These are phyloP conservation scores for Mycena floridula DNA, from an alignment of 768 basidiomycete species.

Conservation along the genomic window DNA sequence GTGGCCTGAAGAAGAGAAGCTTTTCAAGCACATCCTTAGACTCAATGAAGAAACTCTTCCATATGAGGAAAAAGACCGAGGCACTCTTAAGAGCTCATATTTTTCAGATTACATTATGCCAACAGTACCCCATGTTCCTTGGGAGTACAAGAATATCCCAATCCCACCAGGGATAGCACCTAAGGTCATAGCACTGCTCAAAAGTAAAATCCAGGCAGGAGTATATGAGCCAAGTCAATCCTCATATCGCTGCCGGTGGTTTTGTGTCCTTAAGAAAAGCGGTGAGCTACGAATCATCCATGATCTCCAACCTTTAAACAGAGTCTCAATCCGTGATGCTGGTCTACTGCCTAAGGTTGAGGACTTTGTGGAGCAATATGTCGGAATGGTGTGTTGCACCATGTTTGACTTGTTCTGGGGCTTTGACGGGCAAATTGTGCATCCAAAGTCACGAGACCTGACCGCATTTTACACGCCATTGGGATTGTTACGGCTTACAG, in stretches of 20 bases:
- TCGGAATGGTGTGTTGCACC: constrained; percentile 16
- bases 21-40: constrained; percentile 23
- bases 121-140: constrained; percentile 24
- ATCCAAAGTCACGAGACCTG: too few species aligned
- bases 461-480: constrained; percentile 29
- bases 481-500: constrained; percentile 23
- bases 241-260: constrained; percentile 20
- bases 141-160: constrained; percentile 22
- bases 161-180: constrained; percentile 23
- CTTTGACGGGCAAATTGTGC: too few species aligned
- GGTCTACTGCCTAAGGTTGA: constrained; percentile 18
- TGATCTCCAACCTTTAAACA: constrained; percentile 23
- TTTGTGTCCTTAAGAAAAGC: constrained; percentile 22
- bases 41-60: constrained; percentile 29
- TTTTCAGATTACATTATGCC: constrained; percentile 13
- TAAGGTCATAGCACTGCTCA: constrained; percentile 18
- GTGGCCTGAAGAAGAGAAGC: constrained; percentile 27
- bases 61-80: constrained; percentile 20
- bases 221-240: too few species aligned
- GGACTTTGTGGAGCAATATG: too few species aligned
- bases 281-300: constrained; percentile 20
- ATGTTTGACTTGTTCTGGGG: too few species aligned
- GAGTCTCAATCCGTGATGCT: constrained; percentile 22
- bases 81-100: constrained; percentile 13
- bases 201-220: constrained; percentile 17